These are phyloP conservation scores for Sisymbrium irio DNA, from an alignment of 345 rosid genomes.

Conservation along the genomic window DNA sequence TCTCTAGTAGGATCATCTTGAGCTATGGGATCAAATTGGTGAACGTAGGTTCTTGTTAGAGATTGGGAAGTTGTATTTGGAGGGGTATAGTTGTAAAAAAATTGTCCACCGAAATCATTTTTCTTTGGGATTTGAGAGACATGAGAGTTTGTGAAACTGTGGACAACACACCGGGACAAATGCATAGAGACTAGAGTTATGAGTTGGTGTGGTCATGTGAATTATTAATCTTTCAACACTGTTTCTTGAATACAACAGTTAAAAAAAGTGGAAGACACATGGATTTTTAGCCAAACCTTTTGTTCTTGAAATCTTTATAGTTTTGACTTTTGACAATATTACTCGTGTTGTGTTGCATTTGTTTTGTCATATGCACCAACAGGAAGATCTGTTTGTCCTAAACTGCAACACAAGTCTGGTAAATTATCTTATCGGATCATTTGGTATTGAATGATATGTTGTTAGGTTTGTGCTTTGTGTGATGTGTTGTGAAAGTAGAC, in stretches of 20 bases:
- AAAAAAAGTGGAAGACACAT: conserved; percentile 17
- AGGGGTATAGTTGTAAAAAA: background rate
- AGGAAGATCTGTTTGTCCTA: conserved; percentile 18
- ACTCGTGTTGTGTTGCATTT: conserved; percentile 35
- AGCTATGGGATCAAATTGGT: background rate
- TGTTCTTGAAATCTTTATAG: conserved; percentile 4
- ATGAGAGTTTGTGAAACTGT: conserved; percentile 32
- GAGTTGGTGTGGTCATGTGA: conserved; percentile 30
- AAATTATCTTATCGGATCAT: conserved; percentile 18
- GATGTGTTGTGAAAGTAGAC: conserved; percentile 38
- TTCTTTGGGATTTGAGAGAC: conserved; percentile 31
- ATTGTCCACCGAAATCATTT: background rate
- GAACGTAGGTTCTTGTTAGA: background rate
- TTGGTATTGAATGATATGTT: conserved; percentile 22
- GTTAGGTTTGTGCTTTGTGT: background rate
- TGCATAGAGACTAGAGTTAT: conserved; percentile 35
- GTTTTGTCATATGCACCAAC: background rate
- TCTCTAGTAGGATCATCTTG: background rate
- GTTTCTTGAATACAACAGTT: conserved; percentile 9
- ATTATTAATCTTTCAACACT: conserved; percentile 23
- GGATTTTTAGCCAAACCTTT: conserved; percentile 24
- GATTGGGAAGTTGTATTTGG: conserved; percentile 3
- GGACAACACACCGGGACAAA: conserved; percentile 35
- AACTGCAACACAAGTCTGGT: conserved; percentile 26
- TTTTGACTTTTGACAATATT: conserved; percentile 19